A percentile compares a stretch with the other conserved stretches of the same genome.
phyloP scores from a whole-genome alignment of 345 rosid genomes.

The Gossypioides kirkii region DNA sequence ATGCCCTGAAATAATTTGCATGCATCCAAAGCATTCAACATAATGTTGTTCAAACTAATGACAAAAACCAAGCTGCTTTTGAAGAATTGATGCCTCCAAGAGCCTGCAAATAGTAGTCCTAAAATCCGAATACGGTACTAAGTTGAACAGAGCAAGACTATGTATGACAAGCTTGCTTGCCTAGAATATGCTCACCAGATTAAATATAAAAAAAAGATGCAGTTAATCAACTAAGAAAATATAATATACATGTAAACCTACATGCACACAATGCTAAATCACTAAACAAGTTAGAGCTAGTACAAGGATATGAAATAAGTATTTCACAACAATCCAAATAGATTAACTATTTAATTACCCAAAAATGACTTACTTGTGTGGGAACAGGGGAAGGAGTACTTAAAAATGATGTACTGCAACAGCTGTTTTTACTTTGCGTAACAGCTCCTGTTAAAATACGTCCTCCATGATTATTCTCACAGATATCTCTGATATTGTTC shows the following conservation, averaged over 20 bases:
- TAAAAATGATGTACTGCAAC: constrained; percentile 47
- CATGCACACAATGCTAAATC: background rate
- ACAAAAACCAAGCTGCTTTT: background rate
- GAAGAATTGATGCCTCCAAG: background rate
- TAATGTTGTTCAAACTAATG: background rate
- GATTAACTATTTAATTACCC: constrained; percentile 10
- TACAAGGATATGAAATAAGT: background rate
- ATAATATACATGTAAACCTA: background rate
- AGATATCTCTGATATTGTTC: constrained; percentile 41
- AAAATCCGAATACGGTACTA: background rate
- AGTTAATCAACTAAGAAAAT: background rate
- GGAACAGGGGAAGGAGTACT: constrained; percentile 80
- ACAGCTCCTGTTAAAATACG: constrained; percentile 35
- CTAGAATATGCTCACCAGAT: background rate
- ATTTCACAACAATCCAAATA: background rate
- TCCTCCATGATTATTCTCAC: constrained; percentile 40
- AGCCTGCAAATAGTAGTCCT: background rate
- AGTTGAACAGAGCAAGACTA: background rate
- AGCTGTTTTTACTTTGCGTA: constrained; percentile 43
- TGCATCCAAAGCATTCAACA: background rate
- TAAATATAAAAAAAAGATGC: background rate
- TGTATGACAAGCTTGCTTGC: background rate
- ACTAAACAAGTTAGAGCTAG: background rate
- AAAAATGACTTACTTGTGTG: constrained; percentile 45
- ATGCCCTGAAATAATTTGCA: background rate